phyloP scores from a whole-genome alignment of 2,329 filamentous ascomycete genomes.

The Botryotinia globosa region DNA sequence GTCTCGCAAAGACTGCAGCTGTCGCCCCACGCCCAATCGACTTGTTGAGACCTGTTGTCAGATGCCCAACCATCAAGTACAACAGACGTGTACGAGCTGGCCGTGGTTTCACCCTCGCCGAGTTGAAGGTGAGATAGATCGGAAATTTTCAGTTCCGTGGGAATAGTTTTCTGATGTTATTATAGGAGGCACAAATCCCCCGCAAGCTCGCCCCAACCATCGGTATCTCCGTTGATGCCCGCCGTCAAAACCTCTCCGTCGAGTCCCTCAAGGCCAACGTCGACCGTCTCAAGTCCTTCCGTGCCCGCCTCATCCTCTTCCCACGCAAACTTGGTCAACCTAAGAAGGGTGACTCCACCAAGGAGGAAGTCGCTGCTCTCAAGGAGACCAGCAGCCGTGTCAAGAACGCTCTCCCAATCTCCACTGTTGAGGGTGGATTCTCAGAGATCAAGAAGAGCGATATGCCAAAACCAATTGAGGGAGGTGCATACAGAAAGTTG shows the following conservation, averaged over 20 bases:
- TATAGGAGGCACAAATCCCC: constrained; percentile 92
- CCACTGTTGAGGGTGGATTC: constrained; percentile 62
- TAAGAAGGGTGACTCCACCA: constrained; percentile 88
- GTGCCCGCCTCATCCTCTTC: constrained; percentile 93
- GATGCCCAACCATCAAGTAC: constrained; percentile 98
- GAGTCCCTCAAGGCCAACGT: constrained; percentile 95
- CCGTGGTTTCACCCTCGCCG: constrained; percentile 94
- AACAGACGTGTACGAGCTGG: constrained; percentile 96
- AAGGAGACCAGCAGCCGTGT: constrained; percentile 61
- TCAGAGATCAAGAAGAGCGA: constrained; percentile 79
- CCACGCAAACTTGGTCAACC: constrained; percentile 89
- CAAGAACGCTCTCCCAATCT: constrained; percentile 67
- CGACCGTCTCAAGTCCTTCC: constrained; percentile 96
- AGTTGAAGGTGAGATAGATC: constrained; percentile 79
- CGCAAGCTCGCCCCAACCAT: constrained; percentile 92
- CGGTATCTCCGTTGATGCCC: constrained; percentile 94
- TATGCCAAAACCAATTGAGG: constrained; percentile 70
- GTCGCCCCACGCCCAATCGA: constrained; percentile 96
- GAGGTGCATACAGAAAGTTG: constrained; percentile 83
- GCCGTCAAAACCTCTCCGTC: constrained; percentile 95
- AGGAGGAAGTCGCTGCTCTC: constrained; percentile 67
- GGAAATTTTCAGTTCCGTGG: constrained; percentile 5
- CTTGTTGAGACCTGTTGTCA: constrained; percentile 92
- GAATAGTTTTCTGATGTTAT: constrained; percentile 27
- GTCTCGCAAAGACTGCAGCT: constrained; percentile 90